Percentiles rank a stretch among this genome's conserved stretches.
Conservation (phyloP, 345 rosid species). For the Lepidium aucheri region DNA sequence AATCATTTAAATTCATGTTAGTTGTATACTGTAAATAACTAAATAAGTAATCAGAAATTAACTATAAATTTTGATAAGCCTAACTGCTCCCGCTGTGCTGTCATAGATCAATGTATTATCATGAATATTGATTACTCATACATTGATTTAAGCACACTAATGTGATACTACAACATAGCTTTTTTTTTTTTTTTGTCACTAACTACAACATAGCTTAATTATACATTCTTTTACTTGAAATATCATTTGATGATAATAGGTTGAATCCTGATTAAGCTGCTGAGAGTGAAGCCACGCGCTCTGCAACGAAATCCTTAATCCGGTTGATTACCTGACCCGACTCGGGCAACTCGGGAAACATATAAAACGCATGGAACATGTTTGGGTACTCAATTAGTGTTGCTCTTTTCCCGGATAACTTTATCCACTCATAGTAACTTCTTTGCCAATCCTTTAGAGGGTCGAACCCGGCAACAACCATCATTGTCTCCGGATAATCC, state of each 20-base stretch:
- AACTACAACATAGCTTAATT: too few species aligned
- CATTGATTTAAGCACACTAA: background rate
- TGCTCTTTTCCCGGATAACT: slow-evolving; percentile 52
- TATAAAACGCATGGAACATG: slow-evolving; percentile 72
- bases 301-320: slow-evolving; percentile 45
- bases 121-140: background rate
- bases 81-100: too few species aligned
- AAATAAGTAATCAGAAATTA: too few species aligned
- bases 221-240: too few species aligned
- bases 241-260: background rate
- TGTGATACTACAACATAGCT: background rate
- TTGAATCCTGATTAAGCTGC: background rate
- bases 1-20: too few species aligned
- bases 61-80: too few species aligned
- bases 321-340: slow-evolving; percentile 34
- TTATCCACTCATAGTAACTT: slow-evolving; percentile 60
- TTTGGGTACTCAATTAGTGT: slow-evolving; percentile 55
- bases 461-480: slow-evolving; percentile 52
- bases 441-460: slow-evolving; percentile 78
- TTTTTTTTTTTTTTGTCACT: too few species aligned
- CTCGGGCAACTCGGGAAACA: slow-evolving; percentile 67
- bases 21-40: too few species aligned
- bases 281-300: slow-evolving; percentile 23
- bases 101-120: background rate
- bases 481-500: slow-evolving; percentile 48